A percentile compares a stretch with the other conserved stretches of the same genome.
These are phyloP conservation scores for Coffea eugenioides DNA, from an alignment of 257 asterid genomes.

Conservation along the genomic window DNA sequence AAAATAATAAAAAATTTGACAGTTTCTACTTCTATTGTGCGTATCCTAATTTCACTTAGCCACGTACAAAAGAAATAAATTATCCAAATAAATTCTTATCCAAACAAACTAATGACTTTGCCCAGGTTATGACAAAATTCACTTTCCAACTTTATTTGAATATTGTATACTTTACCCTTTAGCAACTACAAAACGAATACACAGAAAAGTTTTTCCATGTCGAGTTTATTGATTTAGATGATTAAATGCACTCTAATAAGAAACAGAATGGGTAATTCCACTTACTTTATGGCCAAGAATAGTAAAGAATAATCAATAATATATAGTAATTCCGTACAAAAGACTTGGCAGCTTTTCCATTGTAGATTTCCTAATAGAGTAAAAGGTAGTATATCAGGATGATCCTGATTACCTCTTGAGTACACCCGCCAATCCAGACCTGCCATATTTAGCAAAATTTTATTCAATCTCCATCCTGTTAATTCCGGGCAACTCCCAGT, in stretches of 20 bases:
- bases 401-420: too few species aligned
- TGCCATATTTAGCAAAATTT: too few species aligned
- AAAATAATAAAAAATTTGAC: too few species aligned
- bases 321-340: background rate
- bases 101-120: background rate
- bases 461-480: too few species aligned
- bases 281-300: background rate
- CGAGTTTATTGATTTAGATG: background rate
- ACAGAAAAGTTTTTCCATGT: background rate
- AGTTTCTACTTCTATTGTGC: too few species aligned
- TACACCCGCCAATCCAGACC: too few species aligned
- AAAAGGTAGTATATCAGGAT: too few species aligned
- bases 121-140: background rate
- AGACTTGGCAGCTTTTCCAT: background rate
- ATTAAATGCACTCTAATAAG: background rate
- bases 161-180: background rate
- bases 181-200: background rate
- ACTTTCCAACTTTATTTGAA: background rate
- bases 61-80: background rate
- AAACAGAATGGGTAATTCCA: background rate
- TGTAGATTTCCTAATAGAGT: too few species aligned
- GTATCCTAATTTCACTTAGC: too few species aligned
- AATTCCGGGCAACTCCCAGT: too few species aligned
- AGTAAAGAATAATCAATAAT: background rate
- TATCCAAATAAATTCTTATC: too few species aligned